Base-by-base conservation (phyloP, 805 yeast genomes). In the Groenewaldozyma salmanticensis region DNA sequence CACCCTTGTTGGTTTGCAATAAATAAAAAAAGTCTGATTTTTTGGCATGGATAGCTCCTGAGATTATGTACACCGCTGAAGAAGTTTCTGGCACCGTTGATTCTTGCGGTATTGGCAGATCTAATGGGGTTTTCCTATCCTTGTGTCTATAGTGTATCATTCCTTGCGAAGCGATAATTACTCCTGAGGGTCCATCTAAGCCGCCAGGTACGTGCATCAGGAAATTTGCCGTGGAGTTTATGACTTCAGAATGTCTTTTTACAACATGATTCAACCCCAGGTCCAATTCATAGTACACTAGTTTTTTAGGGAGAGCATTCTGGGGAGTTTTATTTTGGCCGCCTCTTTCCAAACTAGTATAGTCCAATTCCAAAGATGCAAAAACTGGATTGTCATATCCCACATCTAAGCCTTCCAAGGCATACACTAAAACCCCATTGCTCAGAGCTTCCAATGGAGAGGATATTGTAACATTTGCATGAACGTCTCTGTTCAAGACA, bases 311-410 rank as follows among this genome's bases (percentile, higher is more conserved):
- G n/a, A n/a, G n/a, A 3, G 39, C 49, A 29, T 15, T 47, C 3
- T 36, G 35, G n/a, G 35, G 27, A 11, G 17, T 5, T 3, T 17
- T 15, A 9, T 31, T 17, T 3, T 54, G 53, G 17, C 51, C 18
- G 24, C 62, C 62, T 1, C 61, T 64, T 4, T 65, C 53, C n/a
- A n/a, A n/a, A n/a, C n/a, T n/a, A 9, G 29, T 9, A 43, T 74
- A 70, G 40, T 75, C 80, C 5, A 73, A 61, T 54, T 90, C 97
- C 5, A 92, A 60, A 0, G 88, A 71, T 0, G 86, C 94, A 70
- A 88, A 90, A 6, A 76, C 55, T 0, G 97, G 97, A 53, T 86
- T 87, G 16, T 81, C 92, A 57, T 70, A 80, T 0, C 80, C 83
- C 2, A 79, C 81, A 55, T 87, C 94, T 37, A 90, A 55, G 0